Percentiles rank a stretch among this genome's conserved stretches.
These are phyloP conservation scores for Lipomyces sp. DNA, from an alignment of 805 yeast genomes.

Conservation along the genomic window DNA sequence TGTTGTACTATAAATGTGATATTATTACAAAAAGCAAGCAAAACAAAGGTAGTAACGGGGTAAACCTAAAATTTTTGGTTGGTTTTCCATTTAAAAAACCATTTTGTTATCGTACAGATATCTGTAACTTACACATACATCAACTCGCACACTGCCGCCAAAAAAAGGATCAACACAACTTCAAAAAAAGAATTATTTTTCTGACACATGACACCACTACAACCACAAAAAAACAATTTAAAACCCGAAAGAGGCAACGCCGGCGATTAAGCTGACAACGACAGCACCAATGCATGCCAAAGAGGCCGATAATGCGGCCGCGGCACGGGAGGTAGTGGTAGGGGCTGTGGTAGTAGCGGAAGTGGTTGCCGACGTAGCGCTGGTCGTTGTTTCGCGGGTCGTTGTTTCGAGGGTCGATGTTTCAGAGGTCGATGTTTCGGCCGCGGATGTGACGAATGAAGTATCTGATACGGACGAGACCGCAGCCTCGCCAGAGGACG, in stretches of 20 bases:
- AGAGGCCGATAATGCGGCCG: constrained; percentile 3
- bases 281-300: constrained; percentile 21
- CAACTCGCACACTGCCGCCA: too few species aligned
- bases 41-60: too few species aligned
- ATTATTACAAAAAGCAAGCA: too few species aligned
- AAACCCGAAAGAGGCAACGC: constrained; percentile 17
- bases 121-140: too few species aligned
- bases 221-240: neutral
- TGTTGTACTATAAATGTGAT: neutral
- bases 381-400: constrained; percentile 8
- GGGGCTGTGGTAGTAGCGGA: neutral
- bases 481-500: constrained; percentile 13
- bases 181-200: too few species aligned
- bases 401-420: neutral
- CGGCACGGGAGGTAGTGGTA: neutral
- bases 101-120: too few species aligned
- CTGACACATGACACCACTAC: too few species aligned
- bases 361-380: constrained; percentile 19
- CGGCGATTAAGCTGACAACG: constrained; percentile 23
- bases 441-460: constrained; percentile 4
- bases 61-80: too few species aligned
- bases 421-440: constrained; percentile 2
- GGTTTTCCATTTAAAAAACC: too few species aligned
- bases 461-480: constrained; percentile 13
- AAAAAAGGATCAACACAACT: too few species aligned